Base-by-base conservation (phyloP, 1,139 yeast species). In the Hyphopichia fennica region DNA sequence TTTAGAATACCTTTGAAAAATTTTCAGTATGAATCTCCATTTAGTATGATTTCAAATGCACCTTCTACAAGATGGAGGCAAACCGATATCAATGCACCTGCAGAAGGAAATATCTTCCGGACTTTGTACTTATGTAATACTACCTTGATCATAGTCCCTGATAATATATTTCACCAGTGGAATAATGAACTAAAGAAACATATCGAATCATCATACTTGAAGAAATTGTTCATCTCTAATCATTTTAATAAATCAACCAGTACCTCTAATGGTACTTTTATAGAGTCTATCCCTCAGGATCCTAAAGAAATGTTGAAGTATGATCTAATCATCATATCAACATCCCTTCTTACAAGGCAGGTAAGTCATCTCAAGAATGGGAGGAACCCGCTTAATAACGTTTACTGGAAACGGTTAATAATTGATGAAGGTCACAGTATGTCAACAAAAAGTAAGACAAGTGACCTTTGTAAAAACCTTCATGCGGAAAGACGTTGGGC, bases 371-470 rank as follows among this genome's bases (percentile, higher is more conserved):
- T 46, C 36, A 35, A 46, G 9, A 61, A 47, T 15, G 51, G 52
- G 1, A 57, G 63, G 2, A 67, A 73, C 3, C 63, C 72, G 0
- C 55, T 83, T 13, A 56, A 62, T 25, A 53, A 57, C 10, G 58
- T 84, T 0, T 79, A 76, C 49, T 84, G 90, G 90, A 84, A 84
- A 52, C 56, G 90, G 23, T 60, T 84, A 23, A 80, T 84, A 15
- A 78, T 84, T n/a, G 91, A 84, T 54, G 90, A 84, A 58, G 90
- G 90, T 0, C 90, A 84, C 56, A 72, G 82, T 23, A 72, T 82
- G 74, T 72, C 69, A 43, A 72, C 83, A 3, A 73, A 69, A 40
- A 72, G 86, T 2, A 65, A 76, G 43, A 69, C 78, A 1, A 81
- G 81, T 22, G 55, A 62, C 3, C 54, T 79, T 33, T 81, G 86